Evolutionary conservation across 305 asterid genomes (phyloP).

Genomic region (Fraxinus nigra): DNA sequence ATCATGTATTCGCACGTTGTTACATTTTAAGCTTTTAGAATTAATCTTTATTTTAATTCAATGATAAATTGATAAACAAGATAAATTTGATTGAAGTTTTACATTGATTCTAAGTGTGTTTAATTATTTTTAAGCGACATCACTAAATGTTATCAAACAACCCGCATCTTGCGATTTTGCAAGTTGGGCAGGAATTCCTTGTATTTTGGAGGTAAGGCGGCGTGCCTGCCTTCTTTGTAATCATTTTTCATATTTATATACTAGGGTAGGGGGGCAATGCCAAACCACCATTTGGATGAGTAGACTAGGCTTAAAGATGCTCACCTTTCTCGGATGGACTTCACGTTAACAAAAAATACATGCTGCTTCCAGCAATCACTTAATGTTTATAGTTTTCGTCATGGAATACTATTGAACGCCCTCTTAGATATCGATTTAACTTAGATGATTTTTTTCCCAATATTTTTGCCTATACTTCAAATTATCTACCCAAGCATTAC

Average conservation of each 20-base stretch:
- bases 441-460: not conserved
- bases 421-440: not conserved
- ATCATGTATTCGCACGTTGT: not conserved
- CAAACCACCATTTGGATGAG: not conserved
- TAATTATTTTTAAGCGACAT: not conserved
- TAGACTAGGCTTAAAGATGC: not conserved
- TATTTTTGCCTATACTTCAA: conserved; percentile 6
- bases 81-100: not conserved
- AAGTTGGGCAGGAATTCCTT: not conserved
- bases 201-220: not conserved
- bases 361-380: not conserved
- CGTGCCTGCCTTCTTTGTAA: not conserved
- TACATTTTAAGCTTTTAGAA: not conserved
- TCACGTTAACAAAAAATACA: not conserved
- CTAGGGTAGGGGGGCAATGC: not conserved
- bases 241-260: not conserved
- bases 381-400: not conserved
- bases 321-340: not conserved
- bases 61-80: not conserved
- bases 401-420: not conserved
- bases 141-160: not conserved
- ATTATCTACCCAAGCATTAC: not conserved
- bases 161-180: not conserved
- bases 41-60: not conserved
- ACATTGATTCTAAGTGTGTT: not conserved